phyloP scores from a whole-genome alignment of 2,329 filamentous ascomycete genomes.

The Rhynchosporium agropyri region DNA sequence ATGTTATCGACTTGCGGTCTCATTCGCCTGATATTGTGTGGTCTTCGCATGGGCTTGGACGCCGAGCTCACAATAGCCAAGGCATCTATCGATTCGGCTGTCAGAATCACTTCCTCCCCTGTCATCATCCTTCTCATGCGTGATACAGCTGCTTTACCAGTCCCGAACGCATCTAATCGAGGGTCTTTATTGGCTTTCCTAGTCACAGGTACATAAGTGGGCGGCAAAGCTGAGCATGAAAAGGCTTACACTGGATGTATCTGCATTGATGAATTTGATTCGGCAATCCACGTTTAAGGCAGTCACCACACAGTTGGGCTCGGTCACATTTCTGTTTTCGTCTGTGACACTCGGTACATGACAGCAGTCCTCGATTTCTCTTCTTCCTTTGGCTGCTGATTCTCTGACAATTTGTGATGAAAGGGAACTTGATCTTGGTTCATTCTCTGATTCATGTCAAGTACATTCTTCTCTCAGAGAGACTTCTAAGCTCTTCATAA shows the following conservation, averaged over 20 bases:
- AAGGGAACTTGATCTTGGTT: neutral
- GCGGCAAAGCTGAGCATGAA: neutral
- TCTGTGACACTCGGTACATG: conserved; percentile 35
- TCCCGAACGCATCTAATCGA: neutral
- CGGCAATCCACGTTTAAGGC: conserved; percentile 26
- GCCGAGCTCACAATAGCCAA: conserved; percentile 10
- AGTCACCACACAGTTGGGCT: conserved; percentile 30
- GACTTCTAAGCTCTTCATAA: conserved; percentile 3
- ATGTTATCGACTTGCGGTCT: neutral
- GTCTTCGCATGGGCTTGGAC: neutral
- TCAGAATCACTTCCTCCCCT: conserved; percentile 28
- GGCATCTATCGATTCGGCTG: conserved; percentile 27
- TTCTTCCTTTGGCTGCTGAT: conserved; percentile 19
- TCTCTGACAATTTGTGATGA: conserved; percentile 6
- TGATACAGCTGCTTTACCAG: conserved; percentile 16
- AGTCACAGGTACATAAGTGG: conserved; percentile 8
- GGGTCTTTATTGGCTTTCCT: conserved; percentile 17
- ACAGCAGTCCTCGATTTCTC: conserved; percentile 28
- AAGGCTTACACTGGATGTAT: conserved; percentile 29
- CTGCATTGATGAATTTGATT: conserved; percentile 24
- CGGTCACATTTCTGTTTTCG: conserved; percentile 36
- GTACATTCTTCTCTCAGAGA: neutral
- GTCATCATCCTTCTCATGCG: conserved; percentile 26
- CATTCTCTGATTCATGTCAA: neutral
- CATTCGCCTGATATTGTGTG: neutral